phyloP scores from a whole-genome alignment of 345 rosid genomes.

The Aegle marmelos region DNA sequence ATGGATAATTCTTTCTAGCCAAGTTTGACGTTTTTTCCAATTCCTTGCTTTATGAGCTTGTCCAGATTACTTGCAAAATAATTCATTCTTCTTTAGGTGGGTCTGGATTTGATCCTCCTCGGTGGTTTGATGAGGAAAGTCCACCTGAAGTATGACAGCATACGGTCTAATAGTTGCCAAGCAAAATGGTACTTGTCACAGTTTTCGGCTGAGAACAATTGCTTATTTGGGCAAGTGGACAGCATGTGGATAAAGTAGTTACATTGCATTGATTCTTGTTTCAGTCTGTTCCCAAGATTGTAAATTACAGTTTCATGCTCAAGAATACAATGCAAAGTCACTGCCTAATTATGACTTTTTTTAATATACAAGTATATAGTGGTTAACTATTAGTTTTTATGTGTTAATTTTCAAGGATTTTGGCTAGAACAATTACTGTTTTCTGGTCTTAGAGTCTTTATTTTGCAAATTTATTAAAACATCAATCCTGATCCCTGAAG shows the following conservation, averaged over 20 bases:
- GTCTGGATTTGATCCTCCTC: constrained; percentile 84
- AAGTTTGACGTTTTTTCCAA: neutral
- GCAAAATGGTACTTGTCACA: neutral
- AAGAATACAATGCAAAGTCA: neutral
- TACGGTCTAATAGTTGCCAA: neutral
- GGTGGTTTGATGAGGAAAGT: constrained; percentile 74
- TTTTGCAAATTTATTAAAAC: neutral
- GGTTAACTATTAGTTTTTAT: neutral
- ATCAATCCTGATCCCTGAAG: neutral
- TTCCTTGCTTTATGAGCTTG: neutral
- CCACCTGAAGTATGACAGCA: constrained; percentile 36
- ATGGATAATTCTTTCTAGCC: neutral
- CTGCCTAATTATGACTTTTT: neutral
- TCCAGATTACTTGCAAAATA: neutral
- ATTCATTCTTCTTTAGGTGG: constrained; percentile 43
- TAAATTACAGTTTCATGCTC: neutral
- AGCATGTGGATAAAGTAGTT: neutral
- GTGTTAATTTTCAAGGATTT: neutral
- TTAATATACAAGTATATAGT: neutral
- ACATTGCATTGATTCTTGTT: neutral
- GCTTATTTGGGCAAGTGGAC: neutral
- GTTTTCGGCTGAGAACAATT: neutral
- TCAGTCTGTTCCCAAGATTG: neutral
- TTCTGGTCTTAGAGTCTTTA: neutral
- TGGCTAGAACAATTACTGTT: neutral